These are phyloP conservation scores for Lycium barbarum DNA, from an alignment of 257 asterid genomes.

Conservation along the genomic window DNA sequence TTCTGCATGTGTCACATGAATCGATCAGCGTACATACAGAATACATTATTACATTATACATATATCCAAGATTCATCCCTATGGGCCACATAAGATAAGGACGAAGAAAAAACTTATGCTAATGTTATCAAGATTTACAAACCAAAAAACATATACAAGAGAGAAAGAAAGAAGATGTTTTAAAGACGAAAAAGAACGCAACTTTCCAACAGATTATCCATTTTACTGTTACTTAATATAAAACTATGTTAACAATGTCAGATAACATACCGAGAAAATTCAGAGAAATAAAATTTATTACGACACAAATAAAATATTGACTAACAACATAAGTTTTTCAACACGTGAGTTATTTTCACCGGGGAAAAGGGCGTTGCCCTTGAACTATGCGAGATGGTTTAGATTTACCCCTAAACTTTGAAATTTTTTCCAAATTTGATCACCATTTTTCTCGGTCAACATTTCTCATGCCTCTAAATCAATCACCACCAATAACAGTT, in stretches of 20 bases:
- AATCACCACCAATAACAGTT: too few species aligned
- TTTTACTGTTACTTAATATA: too few species aligned
- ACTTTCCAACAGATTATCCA: background rate
- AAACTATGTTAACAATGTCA: background rate
- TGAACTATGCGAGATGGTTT: background rate
- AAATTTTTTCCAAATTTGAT: too few species aligned
- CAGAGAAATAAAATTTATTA: background rate
- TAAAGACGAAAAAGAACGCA: background rate
- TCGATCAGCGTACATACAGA: background rate
- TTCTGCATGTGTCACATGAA: background rate
- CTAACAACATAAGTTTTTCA: background rate
- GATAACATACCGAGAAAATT: background rate
- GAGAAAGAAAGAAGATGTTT: background rate
- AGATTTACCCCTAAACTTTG: background rate
- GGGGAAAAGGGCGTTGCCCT: background rate
- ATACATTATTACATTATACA: background rate
- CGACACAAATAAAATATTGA: background rate
- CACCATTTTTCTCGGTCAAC: too few species aligned
- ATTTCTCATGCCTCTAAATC: too few species aligned
- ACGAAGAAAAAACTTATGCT: background rate
- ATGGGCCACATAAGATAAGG: constrained; percentile 25
- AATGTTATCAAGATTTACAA: background rate
- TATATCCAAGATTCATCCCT: background rate
- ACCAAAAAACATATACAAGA: too few species aligned
- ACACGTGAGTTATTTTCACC: too few species aligned